Evolutionary conservation across 306 rosid genomes (phyloP), one percentile per base, ranked within the genome.

Genomic region (Cajanus cajan): DNA sequence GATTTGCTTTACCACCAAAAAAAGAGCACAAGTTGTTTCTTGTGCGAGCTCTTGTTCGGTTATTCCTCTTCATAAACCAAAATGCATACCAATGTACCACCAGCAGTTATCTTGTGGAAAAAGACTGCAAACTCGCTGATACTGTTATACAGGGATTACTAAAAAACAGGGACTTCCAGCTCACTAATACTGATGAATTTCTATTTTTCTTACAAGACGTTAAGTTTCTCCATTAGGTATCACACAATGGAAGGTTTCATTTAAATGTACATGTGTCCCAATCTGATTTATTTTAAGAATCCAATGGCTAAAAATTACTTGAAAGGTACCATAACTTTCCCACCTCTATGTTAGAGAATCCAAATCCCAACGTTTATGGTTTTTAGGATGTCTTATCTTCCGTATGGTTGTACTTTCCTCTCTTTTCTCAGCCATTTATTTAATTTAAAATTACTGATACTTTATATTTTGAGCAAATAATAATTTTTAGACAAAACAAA

Each of bases 41-140:
- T 71, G 96, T 91, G 47, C 90, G 99, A 75, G 96, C 91, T 59
- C 94, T 95, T n/a, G n/a, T n/a, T n/a, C n/a, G n/a, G n/a, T n/a
- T 55, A 91, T 95, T 84, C 99, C 99, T 51, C 98, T 95, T 79
- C 99, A 95, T 83, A 95, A 93, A 83, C 98, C 98, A 11, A 95
- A 91, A 84, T 95, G 97, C 90, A 79, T 95, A 74, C 87, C 94
- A 11, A 85, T 88, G 93, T 95, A 95, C 81, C 98, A 93, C 84
- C 99, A 95, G 86, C 99, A 95, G 86, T 83, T 95, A 64, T 95
- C 98, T 71, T 84, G 97, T 93, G 64, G 99, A 95, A 86, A 95
- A 95, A 82, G 99, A 95, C 65, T 90, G 97, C 92, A 95, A 95
- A 88, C 98, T 95, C 78, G 97, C 99, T n/a, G 98, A 91, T 77